A percentile compares a stretch with the other conserved stretches of the same genome.
These are phyloP conservation scores for Corynespora cassiicola DNA, from an alignment of 2,329 filamentous ascomycete species.

Conservation along the genomic window DNA sequence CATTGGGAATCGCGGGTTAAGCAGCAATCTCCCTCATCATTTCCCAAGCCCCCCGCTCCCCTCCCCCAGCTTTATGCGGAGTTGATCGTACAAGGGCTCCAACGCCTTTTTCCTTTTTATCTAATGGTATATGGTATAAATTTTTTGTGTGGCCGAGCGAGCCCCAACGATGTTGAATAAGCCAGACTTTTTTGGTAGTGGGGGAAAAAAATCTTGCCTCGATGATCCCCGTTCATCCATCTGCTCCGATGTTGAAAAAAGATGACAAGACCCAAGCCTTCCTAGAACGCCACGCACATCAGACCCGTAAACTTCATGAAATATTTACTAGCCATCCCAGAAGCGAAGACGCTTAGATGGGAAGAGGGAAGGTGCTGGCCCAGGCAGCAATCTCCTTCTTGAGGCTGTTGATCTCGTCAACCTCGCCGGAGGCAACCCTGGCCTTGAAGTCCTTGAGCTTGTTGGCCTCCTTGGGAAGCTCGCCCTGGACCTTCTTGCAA, in stretches of 20 bases:
- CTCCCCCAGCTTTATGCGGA: too few relatives aligned
- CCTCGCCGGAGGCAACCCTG: conserved; percentile 80
- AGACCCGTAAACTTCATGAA: too few relatives aligned
- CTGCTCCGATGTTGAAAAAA: not conserved
- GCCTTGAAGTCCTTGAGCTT: conserved; percentile 99
- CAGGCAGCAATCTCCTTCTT: conserved; percentile 89
- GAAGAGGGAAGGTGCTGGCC: conserved; percentile 91
- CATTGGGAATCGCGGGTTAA: conserved; percentile 25
- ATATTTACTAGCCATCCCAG: too few relatives aligned
- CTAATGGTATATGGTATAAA: not conserved
- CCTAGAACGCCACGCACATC: not conserved
- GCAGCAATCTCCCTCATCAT: too few relatives aligned
- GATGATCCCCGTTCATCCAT: not conserved
- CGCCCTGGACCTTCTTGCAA: conserved; percentile 83
- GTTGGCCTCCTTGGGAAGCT: conserved; percentile 94
- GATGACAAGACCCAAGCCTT: conserved; percentile 2
- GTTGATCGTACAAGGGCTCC: not conserved
- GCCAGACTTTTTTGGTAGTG: conserved; percentile 13
- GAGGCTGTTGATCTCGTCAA: conserved; percentile 82
- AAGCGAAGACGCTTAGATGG: too few relatives aligned
- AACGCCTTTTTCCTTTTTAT: not conserved
- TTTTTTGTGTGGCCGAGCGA: too few relatives aligned
- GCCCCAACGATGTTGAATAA: conserved; percentile 12
- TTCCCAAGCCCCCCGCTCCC: too few relatives aligned
- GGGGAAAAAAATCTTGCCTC: conserved; percentile 1